Percentiles rank a stretch among this genome's conserved stretches.
Conservation (phyloP, 331 rosid genomes). For the Dryas integrifolia region DNA sequence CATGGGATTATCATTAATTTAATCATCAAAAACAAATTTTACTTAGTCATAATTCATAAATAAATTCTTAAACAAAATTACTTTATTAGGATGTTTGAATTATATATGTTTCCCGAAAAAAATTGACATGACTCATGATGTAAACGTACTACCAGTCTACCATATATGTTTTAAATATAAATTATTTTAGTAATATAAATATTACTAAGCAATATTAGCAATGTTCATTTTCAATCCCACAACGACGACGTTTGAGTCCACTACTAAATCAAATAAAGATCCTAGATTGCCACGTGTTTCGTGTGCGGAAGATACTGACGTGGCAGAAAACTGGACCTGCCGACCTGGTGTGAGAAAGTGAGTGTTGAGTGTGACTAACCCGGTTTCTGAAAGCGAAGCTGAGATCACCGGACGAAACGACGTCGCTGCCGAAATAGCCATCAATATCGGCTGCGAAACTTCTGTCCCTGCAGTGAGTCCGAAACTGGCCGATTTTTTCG, state of each 20-base stretch:
- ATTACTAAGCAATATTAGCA: not conserved
- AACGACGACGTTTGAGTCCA: not conserved
- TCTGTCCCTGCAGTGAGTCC: conserved; percentile 15
- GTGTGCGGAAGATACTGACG: not conserved
- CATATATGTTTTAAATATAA: not conserved
- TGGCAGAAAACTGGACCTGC: not conserved
- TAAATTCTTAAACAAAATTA: too few relatives aligned
- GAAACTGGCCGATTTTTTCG: conserved; percentile 23
- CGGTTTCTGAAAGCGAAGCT: conserved; percentile 30
- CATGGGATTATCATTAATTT: too few relatives aligned
- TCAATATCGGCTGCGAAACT: conserved; percentile 26
- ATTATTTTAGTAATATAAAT: not conserved
- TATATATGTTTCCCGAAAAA: too few relatives aligned
- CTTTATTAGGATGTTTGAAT: too few relatives aligned
- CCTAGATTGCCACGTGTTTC: not conserved
- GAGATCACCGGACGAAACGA: conserved; percentile 28
- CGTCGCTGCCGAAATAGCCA: conserved; percentile 16
- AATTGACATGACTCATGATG: not conserved
- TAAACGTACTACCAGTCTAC: not conserved
- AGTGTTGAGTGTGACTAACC: conserved; percentile 43
- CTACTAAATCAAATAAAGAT: not conserved
- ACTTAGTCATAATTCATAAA: too few relatives aligned
- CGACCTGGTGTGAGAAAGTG: not conserved
- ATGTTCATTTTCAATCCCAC: not conserved
- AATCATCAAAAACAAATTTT: too few relatives aligned